Conservation (phyloP, 2,329 filamentous ascomycete genomes). For the Fusarium sp. region DNA sequence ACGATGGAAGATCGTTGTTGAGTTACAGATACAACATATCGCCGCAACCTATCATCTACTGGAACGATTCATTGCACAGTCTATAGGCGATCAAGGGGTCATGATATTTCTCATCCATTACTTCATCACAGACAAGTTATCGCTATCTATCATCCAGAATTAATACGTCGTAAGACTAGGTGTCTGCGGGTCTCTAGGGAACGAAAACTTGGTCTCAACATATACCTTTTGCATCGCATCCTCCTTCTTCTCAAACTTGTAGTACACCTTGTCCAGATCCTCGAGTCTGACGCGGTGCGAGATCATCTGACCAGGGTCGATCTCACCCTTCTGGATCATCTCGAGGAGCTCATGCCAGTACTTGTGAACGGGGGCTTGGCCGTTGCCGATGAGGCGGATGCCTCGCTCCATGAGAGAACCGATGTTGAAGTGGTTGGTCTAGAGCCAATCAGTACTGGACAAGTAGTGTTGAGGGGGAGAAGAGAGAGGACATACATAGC, state of each 20-base stretch:
- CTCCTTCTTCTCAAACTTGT: constrained; percentile 67
- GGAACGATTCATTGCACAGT: no score
- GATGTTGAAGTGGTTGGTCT: constrained; percentile 70
- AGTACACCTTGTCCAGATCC: constrained; percentile 73
- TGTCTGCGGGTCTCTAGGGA: constrained; percentile 50
- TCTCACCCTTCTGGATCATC: constrained; percentile 70
- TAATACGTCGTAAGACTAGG: constrained; percentile 33
- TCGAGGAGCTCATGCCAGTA: constrained; percentile 84
- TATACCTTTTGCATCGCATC: constrained; percentile 85
- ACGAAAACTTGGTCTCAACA: constrained; percentile 66
- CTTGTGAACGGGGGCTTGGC: constrained; percentile 77
- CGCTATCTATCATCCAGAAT: not conserved
- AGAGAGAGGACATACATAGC: constrained; percentile 57
- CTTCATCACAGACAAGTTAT: not conserved
- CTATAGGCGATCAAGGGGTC: not conserved
- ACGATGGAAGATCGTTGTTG: no score
- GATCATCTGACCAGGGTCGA: constrained; percentile 83
- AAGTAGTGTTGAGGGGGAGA: not conserved
- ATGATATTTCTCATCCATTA: not conserved
- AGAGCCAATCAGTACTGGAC: not conserved
- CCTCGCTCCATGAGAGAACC: constrained; percentile 87
- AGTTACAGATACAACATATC: no score
- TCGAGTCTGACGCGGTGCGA: constrained; percentile 80
- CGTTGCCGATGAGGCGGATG: constrained; percentile 77
- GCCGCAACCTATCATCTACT: no score